phyloP scores from a whole-genome alignment of 176 grass and related monocot species.

The Avena atlantica region DNA sequence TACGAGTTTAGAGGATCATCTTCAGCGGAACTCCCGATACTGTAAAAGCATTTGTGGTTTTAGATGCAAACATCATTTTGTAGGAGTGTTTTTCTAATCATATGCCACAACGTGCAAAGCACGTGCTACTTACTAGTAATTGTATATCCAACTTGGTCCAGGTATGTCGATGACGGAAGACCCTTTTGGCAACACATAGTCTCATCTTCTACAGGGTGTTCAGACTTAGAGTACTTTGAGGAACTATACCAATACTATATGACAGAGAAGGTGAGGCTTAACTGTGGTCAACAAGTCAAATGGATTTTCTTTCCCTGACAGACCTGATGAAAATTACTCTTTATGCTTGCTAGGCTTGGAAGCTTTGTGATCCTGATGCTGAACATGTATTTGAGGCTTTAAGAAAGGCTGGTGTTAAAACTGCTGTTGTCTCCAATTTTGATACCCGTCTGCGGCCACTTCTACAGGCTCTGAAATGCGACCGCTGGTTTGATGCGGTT shows the following conservation, averaged over 20 bases:
- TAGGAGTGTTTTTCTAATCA: no score
- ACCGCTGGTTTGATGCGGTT: slow-evolving; percentile 89
- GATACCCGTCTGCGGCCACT: slow-evolving; percentile 81
- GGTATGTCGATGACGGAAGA: slow-evolving; percentile 94
- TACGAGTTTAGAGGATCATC: no score
- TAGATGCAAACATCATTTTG: no score
- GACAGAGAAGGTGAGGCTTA: slow-evolving; percentile 72
- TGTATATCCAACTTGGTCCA: slow-evolving; percentile 34
- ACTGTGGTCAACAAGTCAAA: not conserved
- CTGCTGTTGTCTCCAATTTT: slow-evolving; percentile 90
- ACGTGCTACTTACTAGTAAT: no score
- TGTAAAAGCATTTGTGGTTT: no score
- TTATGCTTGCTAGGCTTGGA: slow-evolving; percentile 73
- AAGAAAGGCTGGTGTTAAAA: slow-evolving; percentile 87
- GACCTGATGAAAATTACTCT: not conserved
- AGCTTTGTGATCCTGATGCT: slow-evolving; percentile 80
- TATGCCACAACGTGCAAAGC: no score
- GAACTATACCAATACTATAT: slow-evolving; percentile 88
- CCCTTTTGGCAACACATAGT: slow-evolving; percentile 93
- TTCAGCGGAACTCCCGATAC: no score
- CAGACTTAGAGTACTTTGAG: slow-evolving; percentile 89
- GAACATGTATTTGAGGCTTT: slow-evolving; percentile 73
- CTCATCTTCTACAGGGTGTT: slow-evolving; percentile 83
- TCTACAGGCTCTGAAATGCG: slow-evolving; percentile 79
- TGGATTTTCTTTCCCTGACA: not conserved